These are phyloP conservation scores for Sporisorium reilianum DNA, from an alignment of 1,284 basidiomycete species.

Conservation along the genomic window DNA sequence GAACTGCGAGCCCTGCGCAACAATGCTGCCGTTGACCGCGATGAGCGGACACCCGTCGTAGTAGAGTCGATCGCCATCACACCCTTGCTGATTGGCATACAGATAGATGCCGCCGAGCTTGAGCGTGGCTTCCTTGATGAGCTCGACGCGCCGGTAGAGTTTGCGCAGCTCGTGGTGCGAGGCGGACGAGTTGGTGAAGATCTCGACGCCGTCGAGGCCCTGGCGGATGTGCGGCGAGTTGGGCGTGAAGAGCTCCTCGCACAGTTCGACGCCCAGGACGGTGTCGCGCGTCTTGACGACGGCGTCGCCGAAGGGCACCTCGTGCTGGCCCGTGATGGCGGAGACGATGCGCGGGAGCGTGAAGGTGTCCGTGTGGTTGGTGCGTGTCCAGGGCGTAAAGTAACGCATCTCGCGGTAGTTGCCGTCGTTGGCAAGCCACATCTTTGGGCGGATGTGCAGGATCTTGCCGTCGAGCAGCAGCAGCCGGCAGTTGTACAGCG, in stretches of 20 bases:
- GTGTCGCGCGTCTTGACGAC: constrained; percentile 93
- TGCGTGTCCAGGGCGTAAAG: constrained; percentile 95
- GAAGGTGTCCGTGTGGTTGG: constrained; percentile 87
- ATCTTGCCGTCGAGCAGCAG: constrained; percentile 88
- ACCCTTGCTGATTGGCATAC: constrained; percentile 98
- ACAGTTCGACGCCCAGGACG: constrained; percentile 93
- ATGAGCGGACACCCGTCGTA: constrained; percentile 98
- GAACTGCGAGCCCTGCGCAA: constrained; percentile 96
- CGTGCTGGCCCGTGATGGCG: constrained; percentile 88
- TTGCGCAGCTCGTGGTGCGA: constrained; percentile 98
- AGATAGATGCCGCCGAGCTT: constrained; percentile 98
- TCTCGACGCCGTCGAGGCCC: constrained; percentile 97
- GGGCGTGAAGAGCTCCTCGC: constrained; percentile 97
- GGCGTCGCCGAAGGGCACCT: constrained; percentile 94
- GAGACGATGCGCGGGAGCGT: constrained; percentile 88
- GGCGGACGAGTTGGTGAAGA: constrained; percentile 96
- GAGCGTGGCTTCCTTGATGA: constrained; percentile 95
- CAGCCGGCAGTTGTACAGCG: constrained; percentile 95
- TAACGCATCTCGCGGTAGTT: constrained; percentile 97
- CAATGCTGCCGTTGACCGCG: constrained; percentile 88
- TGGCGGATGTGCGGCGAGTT: constrained; percentile 94
- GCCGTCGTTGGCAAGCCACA: constrained; percentile 99
- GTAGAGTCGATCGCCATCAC: constrained; percentile 96
- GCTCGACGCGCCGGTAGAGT: constrained; percentile 87
- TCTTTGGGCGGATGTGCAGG: constrained; percentile 93